Conservation (phyloP, 2,329 filamentous ascomycete genomes). For the Xylariaceae sp. region DNA sequence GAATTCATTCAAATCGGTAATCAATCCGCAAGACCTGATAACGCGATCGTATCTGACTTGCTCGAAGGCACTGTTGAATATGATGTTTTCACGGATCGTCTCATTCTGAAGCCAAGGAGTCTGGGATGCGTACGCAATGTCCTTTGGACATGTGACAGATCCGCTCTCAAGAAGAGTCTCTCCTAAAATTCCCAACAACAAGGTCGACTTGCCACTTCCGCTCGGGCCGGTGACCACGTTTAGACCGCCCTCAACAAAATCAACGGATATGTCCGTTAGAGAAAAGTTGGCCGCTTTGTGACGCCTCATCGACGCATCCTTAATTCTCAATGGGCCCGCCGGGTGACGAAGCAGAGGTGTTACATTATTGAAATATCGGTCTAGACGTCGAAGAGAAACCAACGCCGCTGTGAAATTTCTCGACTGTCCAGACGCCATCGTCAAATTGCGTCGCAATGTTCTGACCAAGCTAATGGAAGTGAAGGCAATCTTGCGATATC, state of each 20-base stretch:
- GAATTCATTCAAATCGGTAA: conserved; percentile 47
- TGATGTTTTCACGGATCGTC: conserved; percentile 49
- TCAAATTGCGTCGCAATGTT: conserved; percentile 48
- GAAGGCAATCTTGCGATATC: conserved; percentile 42
- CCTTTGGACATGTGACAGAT: conserved; percentile 43
- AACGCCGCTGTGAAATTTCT: conserved; percentile 39
- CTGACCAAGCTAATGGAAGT: conserved; percentile 51
- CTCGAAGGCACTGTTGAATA: conserved; percentile 50
- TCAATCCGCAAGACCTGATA: conserved; percentile 51
- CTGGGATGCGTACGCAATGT: conserved; percentile 54
- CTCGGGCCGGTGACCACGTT: conserved; percentile 52
- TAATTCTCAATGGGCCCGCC: conserved; percentile 44
- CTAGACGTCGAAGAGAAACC: conserved; percentile 47
- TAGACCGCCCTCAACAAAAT: conserved; percentile 49
- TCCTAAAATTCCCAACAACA: conserved; percentile 50
- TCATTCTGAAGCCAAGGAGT: conserved; percentile 55
- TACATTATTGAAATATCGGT: conserved; percentile 49
- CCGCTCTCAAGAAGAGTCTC: conserved; percentile 49
- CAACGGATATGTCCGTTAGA: conserved; percentile 44
- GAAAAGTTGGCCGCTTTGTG: conserved; percentile 47
- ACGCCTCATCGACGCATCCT: conserved; percentile 44
- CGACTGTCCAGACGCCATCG: conserved; percentile 44
- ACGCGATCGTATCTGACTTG: conserved; percentile 49
- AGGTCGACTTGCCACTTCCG: conserved; percentile 53
- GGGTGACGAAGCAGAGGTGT: conserved; percentile 45